These are phyloP conservation scores for Endothia cerciana DNA, from an alignment of 2,329 filamentous ascomycete species.

Conservation along the genomic window DNA sequence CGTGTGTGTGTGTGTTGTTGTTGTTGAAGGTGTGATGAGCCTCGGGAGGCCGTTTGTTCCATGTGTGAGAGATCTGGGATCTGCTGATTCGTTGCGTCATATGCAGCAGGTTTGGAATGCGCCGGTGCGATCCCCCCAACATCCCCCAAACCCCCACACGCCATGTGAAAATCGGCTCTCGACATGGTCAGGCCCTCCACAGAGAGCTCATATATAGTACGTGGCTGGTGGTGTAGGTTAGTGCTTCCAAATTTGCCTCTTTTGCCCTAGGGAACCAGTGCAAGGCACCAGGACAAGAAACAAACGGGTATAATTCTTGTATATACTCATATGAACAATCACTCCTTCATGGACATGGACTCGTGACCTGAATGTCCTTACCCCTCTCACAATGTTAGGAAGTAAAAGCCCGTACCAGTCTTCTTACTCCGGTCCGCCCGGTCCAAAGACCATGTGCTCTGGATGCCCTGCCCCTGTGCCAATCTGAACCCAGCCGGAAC, in stretches of 20 bases:
- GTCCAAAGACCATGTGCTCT: conserved; percentile 23
- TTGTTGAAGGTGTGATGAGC: not conserved
- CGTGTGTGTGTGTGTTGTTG: not conserved
- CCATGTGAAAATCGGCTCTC: not conserved
- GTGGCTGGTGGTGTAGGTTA: too few species aligned
- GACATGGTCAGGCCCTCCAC: not conserved
- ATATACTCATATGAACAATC: conserved; percentile 11
- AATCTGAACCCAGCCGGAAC: conserved; percentile 9
- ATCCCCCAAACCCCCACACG: too few species aligned
- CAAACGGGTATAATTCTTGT: conserved; percentile 21
- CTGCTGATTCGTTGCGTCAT: not conserved
- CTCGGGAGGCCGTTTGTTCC: too few species aligned
- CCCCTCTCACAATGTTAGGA: not conserved
- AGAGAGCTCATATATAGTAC: not conserved
- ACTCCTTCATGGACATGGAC: not conserved
- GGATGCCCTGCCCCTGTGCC: conserved; percentile 1
- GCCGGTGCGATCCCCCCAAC: not conserved
- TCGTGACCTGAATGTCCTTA: not conserved
- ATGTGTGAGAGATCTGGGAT: too few species aligned
- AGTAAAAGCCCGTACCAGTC: conserved; percentile 4
- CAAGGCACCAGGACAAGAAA: not conserved
- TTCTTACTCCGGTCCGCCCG: conserved; percentile 12
- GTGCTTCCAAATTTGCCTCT: not conserved
- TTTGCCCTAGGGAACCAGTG: not conserved
- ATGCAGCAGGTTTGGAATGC: not conserved